Percentiles rank a stretch among this genome's conserved stretches.
phyloP scores from a whole-genome alignment of 345 rosid species.

The Fremontodendron californicum region DNA sequence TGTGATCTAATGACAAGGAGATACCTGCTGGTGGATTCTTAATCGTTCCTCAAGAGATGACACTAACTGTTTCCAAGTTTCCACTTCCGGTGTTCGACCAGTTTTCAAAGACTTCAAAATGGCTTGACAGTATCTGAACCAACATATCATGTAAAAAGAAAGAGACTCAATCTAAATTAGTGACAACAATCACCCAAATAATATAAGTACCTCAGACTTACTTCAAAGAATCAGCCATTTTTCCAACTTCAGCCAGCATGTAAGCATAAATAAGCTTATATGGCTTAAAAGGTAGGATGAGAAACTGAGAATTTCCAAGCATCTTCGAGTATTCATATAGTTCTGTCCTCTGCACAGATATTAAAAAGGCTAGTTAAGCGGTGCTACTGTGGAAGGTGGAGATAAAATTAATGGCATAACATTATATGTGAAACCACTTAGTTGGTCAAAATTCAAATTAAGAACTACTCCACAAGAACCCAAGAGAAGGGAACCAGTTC shows the following conservation, averaged over 20 bases:
- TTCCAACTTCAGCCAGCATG: conserved; percentile 98
- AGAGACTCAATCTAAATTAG: neutral
- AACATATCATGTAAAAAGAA: conserved; percentile 7
- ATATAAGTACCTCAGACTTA: conserved; percentile 34
- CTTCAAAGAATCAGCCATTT: conserved; percentile 80
- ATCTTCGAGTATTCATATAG: conserved; percentile 68
- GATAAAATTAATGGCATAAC: conserved; percentile 2
- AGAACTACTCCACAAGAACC: neutral
- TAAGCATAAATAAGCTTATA: conserved; percentile 88
- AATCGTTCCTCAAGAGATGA: conserved; percentile 67
- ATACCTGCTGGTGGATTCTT: conserved; percentile 68
- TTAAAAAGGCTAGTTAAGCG: conserved; percentile 16
- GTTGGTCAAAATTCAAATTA: conserved; percentile 1
- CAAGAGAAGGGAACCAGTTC: neutral
- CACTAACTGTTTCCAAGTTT: conserved; percentile 49
- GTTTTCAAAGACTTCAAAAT: conserved; percentile 57
- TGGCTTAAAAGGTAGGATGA: conserved; percentile 86
- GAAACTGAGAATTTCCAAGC: conserved; percentile 93
- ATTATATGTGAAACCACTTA: neutral
- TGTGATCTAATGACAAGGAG: conserved; percentile 8
- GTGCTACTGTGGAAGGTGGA: neutral
- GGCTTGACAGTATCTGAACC: conserved; percentile 69
- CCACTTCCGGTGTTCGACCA: conserved; percentile 59
- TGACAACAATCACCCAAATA: neutral
- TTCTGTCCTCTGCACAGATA: conserved; percentile 48